Percentiles rank a stretch among this genome's conserved stretches.
These are phyloP conservation scores for Ploettnerulaceae sp. DNA, from an alignment of 2,329 filamentous ascomycete species.

Conservation along the genomic window DNA sequence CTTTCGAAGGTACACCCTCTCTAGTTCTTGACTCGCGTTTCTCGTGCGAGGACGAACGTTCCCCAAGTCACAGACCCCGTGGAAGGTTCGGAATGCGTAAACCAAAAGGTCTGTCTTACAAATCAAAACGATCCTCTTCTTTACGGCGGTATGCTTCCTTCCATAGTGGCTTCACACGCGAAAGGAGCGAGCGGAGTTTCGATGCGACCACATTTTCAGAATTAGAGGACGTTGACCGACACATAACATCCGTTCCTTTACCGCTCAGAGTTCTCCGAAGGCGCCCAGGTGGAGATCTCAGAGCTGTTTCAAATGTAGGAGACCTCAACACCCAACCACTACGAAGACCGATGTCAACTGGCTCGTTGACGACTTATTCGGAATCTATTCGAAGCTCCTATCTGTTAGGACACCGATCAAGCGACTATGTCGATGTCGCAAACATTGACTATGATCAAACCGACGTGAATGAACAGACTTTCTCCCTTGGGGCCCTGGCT, in stretches of 20 bases:
- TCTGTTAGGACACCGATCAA: conserved; percentile 38
- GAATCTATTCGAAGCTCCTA: conserved; percentile 57
- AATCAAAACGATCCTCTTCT: conserved; percentile 47
- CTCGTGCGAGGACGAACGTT: conserved; percentile 24
- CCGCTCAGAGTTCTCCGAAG: conserved; percentile 63
- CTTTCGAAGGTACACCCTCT: conserved; percentile 32
- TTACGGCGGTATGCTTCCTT: conserved; percentile 56
- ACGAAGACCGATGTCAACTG: conserved; percentile 52
- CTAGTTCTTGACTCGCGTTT: conserved; percentile 23
- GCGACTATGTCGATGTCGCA: conserved; percentile 42
- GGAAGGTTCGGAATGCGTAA: conserved; percentile 20
- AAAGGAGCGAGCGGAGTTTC: conserved; percentile 53
- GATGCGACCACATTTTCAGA: conserved; percentile 55
- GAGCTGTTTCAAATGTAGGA: conserved; percentile 60
- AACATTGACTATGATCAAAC: conserved; percentile 37
- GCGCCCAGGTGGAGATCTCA: conserved; percentile 69
- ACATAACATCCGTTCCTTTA: conserved; percentile 42
- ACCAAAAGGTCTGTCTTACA: conserved; percentile 32
- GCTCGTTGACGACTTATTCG: conserved; percentile 55
- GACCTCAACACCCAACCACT: conserved; percentile 50
- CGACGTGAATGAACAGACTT: conserved; percentile 41
- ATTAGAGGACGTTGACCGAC: conserved; percentile 47
- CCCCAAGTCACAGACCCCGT: conserved; percentile 23
- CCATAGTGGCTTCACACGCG: conserved; percentile 49
- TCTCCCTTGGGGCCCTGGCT: conserved; percentile 55